Conservation (phyloP, 2,329 filamentous ascomycete genomes). For the Botrytis pseudocinerea region DNA sequence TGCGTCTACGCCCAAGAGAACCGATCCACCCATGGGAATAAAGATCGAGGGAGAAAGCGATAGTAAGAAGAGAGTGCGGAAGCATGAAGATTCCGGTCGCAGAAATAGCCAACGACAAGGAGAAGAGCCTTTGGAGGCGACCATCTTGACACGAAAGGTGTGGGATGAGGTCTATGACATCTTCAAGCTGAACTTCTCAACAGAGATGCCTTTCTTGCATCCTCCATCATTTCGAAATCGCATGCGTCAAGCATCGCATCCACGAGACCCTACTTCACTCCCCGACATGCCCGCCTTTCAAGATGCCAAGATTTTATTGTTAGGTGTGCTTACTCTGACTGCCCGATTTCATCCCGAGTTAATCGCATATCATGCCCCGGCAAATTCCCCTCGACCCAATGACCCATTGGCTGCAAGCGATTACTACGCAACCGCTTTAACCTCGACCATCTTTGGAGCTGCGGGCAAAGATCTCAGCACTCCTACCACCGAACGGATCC, state of each 20-base stretch:
- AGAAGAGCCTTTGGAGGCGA: slow-evolving; percentile 63
- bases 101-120: slow-evolving; percentile 43
- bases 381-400: slow-evolving; percentile 25
- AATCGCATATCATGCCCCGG: slow-evolving; percentile 48
- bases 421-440: slow-evolving; percentile 63
- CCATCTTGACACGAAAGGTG: slow-evolving; percentile 61
- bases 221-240: slow-evolving; percentile 60
- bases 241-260: slow-evolving; percentile 47
- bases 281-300: slow-evolving; percentile 35
- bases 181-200: slow-evolving; percentile 70
- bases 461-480: slow-evolving; percentile 50
- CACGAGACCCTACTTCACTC: slow-evolving; percentile 33
- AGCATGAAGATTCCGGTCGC: slow-evolving; percentile 43
- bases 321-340: slow-evolving; percentile 68
- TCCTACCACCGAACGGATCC: slow-evolving; percentile 62
- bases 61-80: slow-evolving; percentile 46
- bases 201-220: slow-evolving; percentile 72
- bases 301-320: slow-evolving; percentile 58
- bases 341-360: slow-evolving; percentile 66
- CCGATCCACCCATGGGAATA: slow-evolving; percentile 36
- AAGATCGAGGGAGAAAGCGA: slow-evolving; percentile 44
- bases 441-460: slow-evolving; percentile 49
- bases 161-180: slow-evolving; percentile 71
- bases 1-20: slow-evolving; percentile 37
- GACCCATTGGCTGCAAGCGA: slow-evolving; percentile 61